These are phyloP conservation scores for Vitis riparia DNA, from an alignment of 164 flowering plant genomes.

Conservation along the genomic window DNA sequence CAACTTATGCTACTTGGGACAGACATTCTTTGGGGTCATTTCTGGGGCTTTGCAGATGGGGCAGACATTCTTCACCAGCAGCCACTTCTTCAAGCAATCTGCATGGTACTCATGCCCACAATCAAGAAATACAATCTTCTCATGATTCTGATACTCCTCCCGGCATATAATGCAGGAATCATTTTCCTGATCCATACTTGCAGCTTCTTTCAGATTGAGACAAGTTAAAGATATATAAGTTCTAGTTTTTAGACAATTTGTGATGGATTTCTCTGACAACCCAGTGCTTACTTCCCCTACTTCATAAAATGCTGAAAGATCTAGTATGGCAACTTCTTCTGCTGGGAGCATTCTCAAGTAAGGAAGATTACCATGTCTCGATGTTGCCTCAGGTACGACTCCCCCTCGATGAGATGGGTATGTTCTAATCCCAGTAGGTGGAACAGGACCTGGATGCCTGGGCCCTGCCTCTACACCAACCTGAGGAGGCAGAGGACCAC, in stretches of 20 bases:
- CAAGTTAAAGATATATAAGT: conserved; percentile 21
- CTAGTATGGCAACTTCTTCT: conserved; percentile 68
- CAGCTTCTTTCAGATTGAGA: conserved; percentile 33
- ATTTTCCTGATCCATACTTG: conserved; percentile 31
- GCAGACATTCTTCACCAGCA: too few species aligned
- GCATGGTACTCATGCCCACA: too few species aligned
- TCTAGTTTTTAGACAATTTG: conserved; percentile 50
- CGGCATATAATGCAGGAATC: conserved; percentile 77
- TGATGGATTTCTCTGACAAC: conserved; percentile 57
- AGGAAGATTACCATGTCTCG: conserved; percentile 42
- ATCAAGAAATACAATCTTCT: too few species aligned
- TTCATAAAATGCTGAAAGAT: conserved; percentile 51
- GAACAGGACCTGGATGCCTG: conserved; percentile 41
- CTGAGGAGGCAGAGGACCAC: conserved; percentile 26
- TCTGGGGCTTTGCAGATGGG: too few species aligned
- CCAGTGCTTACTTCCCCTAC: conserved; percentile 63
- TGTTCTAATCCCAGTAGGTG: conserved; percentile 46
- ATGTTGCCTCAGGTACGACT: conserved; percentile 30
- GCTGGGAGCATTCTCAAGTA: conserved; percentile 54
- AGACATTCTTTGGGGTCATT: too few species aligned
- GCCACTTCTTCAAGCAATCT: too few species aligned
- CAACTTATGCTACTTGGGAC: too few species aligned
- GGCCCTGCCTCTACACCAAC: conserved; percentile 37
- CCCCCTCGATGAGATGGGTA: conserved; percentile 45
- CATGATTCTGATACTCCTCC: conserved; percentile 27